Base-by-base conservation (phyloP, 306 rosid genomes). In the Begonia peltatifolia region DNA sequence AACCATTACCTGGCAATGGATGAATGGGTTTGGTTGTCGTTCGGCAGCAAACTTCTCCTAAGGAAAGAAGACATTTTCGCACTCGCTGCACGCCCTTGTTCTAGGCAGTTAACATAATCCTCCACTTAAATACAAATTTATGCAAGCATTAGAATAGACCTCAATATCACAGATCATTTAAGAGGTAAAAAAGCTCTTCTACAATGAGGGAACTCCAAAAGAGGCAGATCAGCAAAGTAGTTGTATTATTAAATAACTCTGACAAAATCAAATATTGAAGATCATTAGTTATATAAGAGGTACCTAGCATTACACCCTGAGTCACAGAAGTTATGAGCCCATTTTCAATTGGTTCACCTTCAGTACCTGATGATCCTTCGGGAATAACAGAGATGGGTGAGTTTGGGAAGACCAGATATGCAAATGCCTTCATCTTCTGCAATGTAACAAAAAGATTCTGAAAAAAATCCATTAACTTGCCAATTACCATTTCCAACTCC, bases 281-380 rank as follows among this genome's bases (percentile, higher is more conserved):
- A 10, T 11, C 52, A 43, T 16, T 35, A 56, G 17, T 41, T 23
- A 54, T 23, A 54, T 49, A 52, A 47, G 16, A 56, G 14, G 66
- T 75, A 90, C 99, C 95, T 71, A 86, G 60, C 95, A 90, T 83
- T 63, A 82, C 77, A 55, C 95, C 95, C 50, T 73, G 99, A 53
- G 95, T 90, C 54, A 80, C 80, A 57, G 99, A 90, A 57, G 99
- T 79, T 44, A 86, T 76, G 73, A 90, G 64, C 60, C 95, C 95
- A 42, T 86, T 71, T 61, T 83, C 84, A 74, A 64, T 36, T n/a
- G 92, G 87, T 60, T 86, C 94, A 20, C 68, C 76, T 15, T 61
- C 74, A 23, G 9, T 77, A 41, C 52, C 61, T 50, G 23, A 44
- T 14, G 83, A 56, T 41, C 67, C 75, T 67, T 80, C 78, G 0